Percentiles rank a stretch among this genome's conserved stretches.
phyloP scores from a whole-genome alignment of 441 rosid species.

The Lepidium campestre region DNA sequence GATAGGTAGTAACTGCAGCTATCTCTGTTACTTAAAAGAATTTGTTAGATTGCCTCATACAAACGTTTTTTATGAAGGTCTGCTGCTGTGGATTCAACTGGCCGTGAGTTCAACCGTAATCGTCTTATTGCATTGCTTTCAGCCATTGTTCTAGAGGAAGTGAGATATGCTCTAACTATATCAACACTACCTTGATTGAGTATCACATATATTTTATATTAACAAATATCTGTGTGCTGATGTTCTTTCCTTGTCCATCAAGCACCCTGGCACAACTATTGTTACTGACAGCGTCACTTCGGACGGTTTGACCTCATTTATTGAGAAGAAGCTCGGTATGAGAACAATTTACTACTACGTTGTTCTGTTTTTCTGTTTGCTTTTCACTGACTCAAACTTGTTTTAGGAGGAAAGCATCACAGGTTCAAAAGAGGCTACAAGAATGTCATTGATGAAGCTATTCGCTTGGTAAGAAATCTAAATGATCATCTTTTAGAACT shows the following conservation, averaged over 20 bases:
- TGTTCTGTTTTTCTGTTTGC: conserved; percentile 7
- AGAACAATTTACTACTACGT: neutral
- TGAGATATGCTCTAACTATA: conserved; percentile 35
- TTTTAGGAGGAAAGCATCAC: conserved; percentile 88
- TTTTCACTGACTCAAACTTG: conserved; percentile 14
- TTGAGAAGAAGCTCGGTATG: conserved; percentile 87
- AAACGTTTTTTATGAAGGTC: conserved; percentile 45
- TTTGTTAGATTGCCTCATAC: conserved; percentile 1
- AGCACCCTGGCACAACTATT: conserved; percentile 95
- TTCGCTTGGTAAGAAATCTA: conserved; percentile 65
- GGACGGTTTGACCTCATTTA: conserved; percentile 79
- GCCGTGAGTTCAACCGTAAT: conserved; percentile 86
- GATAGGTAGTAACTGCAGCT: conserved; percentile 56
- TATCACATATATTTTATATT: neutral
- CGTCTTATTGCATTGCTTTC: conserved; percentile 87
- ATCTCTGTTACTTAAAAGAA: neutral
- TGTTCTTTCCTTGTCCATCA: conserved; percentile 13
- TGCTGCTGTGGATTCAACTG: conserved; percentile 96
- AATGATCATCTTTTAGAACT: neutral
- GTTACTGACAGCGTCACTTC: conserved; percentile 99
- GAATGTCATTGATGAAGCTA: conserved; percentile 96
- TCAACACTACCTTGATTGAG: neutral
- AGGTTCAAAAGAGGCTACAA: conserved; percentile 97
- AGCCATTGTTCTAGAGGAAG: conserved; percentile 94
- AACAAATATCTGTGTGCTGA: conserved; percentile 1